These are phyloP conservation scores for Geotrichum aggregatum DNA, from an alignment of 1,139 yeast genomes.

Conservation along the genomic window DNA sequence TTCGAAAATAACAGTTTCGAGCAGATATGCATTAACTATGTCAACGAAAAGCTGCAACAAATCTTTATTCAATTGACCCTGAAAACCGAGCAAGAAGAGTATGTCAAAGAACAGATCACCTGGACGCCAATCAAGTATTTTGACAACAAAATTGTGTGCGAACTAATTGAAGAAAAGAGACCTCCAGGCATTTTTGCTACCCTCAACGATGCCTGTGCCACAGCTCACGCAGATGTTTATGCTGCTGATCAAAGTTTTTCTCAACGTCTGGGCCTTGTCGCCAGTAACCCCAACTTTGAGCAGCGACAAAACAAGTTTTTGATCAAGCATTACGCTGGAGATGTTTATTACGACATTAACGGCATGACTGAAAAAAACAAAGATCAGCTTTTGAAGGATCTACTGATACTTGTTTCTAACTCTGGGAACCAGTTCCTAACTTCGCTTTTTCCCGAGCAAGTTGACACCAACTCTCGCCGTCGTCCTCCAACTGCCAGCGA, in stretches of 20 bases:
- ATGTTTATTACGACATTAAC: constrained; percentile 84
- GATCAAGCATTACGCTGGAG: constrained; percentile 97
- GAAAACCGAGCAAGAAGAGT: constrained; percentile 96
- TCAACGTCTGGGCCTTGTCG: constrained; percentile 81
- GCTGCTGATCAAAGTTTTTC: constrained; percentile 98
- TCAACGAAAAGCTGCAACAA: constrained; percentile 94
- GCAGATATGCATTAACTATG: constrained; percentile 94
- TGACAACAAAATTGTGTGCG: constrained; percentile 95
- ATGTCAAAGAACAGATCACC: constrained; percentile 87
- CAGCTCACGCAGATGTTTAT: constrained; percentile 95
- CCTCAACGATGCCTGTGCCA: constrained; percentile 92
- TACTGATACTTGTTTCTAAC: constrained; percentile 70
- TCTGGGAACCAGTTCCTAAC: constrained; percentile 65
- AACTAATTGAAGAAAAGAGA: constrained; percentile 85
- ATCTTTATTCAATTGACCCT: constrained; percentile 92
- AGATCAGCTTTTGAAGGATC: constrained; percentile 86
- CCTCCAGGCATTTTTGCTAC: constrained; percentile 98
- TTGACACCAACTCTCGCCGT: constrained; percentile 56
- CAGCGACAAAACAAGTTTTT: constrained; percentile 83
- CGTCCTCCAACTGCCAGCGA: constrained; percentile 98
- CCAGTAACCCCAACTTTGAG: constrained; percentile 82
- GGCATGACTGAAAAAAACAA: constrained; percentile 97
- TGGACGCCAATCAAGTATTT: constrained; percentile 98
- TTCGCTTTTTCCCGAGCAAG: constrained; percentile 72
- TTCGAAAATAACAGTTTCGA: constrained; percentile 96